These are phyloP conservation scores for Cladosporium sp. DNA, from an alignment of 2,329 filamentous ascomycete species.

Conservation along the genomic window DNA sequence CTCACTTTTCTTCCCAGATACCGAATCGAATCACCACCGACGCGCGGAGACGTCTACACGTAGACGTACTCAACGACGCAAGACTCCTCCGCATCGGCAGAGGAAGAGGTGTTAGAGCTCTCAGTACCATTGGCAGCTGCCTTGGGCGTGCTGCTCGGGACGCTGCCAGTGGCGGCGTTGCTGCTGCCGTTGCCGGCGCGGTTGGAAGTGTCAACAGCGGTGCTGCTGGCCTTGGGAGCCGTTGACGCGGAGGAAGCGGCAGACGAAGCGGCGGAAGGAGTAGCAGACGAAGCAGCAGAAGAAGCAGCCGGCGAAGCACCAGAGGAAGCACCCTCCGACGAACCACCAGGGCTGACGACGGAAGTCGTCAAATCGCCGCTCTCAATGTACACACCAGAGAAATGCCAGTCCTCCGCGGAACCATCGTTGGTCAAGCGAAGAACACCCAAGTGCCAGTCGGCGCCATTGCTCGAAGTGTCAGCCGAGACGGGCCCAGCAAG, in stretches of 20 bases:
- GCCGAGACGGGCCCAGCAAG: slow-evolving; percentile 58
- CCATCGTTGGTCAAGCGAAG: slow-evolving; percentile 58
- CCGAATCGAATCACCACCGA: no score
- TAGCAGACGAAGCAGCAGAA: slow-evolving; percentile 15
- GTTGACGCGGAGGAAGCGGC: background rate
- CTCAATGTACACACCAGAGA: slow-evolving; percentile 69
- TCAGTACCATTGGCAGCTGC: background rate
- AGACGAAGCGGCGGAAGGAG: slow-evolving; percentile 5
- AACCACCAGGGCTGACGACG: slow-evolving; percentile 20
- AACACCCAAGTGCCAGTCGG: slow-evolving; percentile 70
- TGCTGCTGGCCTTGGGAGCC: background rate
- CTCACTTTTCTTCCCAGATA: no score
- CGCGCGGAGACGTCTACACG: slow-evolving; percentile 5
- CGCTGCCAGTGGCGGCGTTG: background rate
- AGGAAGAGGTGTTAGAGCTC: background rate
- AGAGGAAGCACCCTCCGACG: slow-evolving; percentile 8
- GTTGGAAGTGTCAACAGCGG: background rate
- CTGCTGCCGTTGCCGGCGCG: no score
- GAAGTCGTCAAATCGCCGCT: slow-evolving; percentile 39
- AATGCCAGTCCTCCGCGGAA: slow-evolving; percentile 63
- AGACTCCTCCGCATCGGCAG: slow-evolving; percentile 6
- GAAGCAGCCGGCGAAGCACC: background rate
- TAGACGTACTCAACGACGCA: slow-evolving; percentile 17
- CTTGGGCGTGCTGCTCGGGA: background rate
- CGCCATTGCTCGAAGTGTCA: slow-evolving; percentile 58